Percentiles rank a stretch among this genome's conserved stretches.
phyloP scores from a whole-genome alignment of 352 stramenopile species.

The Phytopythium aichiense region DNA sequence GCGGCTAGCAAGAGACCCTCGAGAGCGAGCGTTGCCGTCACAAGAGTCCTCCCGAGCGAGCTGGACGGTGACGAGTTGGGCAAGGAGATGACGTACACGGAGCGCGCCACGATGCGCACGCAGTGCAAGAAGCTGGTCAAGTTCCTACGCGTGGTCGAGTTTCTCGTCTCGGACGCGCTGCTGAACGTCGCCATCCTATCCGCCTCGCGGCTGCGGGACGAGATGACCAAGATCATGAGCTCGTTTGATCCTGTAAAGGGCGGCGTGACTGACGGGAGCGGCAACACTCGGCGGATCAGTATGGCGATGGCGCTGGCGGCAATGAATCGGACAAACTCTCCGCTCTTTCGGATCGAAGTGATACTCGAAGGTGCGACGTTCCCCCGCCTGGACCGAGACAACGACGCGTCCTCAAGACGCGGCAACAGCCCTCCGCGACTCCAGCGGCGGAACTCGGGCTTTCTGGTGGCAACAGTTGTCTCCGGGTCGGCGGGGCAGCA shows the following conservation, averaged over 20 bases:
- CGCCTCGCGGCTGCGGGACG: constrained; percentile 27
- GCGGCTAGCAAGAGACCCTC: neutral
- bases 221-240: constrained; percentile 40
- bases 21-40: neutral
- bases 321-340: constrained; percentile 7
- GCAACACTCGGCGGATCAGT: neutral
- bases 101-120: constrained; percentile 86
- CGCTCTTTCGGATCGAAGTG: constrained; percentile 81
- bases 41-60: neutral
- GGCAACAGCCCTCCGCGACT: constrained; percentile 6
- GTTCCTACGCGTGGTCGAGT: constrained; percentile 91
- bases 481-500: neutral
- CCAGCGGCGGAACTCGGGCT: constrained; percentile 16
- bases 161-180: constrained; percentile 79
- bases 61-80: constrained; percentile 16
- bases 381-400: neutral
- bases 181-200: constrained; percentile 69
- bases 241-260: neutral
- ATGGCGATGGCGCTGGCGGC: neutral
- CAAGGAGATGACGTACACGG: constrained; percentile 93
- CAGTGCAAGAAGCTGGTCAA: constrained; percentile 90
- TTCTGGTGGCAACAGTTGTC: constrained; percentile 8
- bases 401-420: neutral
- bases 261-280: neutral
- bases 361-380: constrained; percentile 11